Evolutionary conservation across 768 basidiomycete genomes (phyloP), one percentile per base, ranked within the genome.

Genomic region (Clitopilus hobsonii): DNA sequence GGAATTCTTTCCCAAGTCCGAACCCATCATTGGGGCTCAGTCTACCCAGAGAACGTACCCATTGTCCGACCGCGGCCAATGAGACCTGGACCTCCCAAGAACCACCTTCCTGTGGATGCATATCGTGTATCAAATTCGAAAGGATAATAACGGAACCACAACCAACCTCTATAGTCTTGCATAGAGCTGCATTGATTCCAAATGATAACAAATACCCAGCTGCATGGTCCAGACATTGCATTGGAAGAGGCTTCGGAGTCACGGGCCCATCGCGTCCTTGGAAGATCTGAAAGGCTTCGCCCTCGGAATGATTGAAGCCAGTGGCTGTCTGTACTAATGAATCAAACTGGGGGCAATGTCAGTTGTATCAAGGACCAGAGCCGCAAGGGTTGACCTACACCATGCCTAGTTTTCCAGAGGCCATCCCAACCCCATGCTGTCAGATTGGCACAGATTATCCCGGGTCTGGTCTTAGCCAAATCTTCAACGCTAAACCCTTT

Each of bases 241-340:
- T 68, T 1, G 84, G 84, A 24, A 85, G 65, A 10, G 79, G 68
- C n/a, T 38, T 53, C 18, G 52, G 52, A 6, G 10, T 25, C 18
- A 45, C 11, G 18, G n/a, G 29, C 13, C 20, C 52, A 14, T 41
- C 5, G n/a, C 41, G 41, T 10, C 65, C 67, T 2, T 54, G 55
- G 53, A 65, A 78, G 7, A 62, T 55, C 0, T 69, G 67, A 56
- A 74, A 81, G 1, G 80, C 80, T 50, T 74, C 67, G 2, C 72
- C 81, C 67, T 87, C 85, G 6, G 79, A 78, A n/a, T 69, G 61
- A 52, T 84, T 85, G 64, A 84, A 80, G 0, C 84, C 85, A 0
- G 75, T 77, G 1, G 81, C 81, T 0, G 81, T 84, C 67, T 87
- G 84, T 0, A 85, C 80, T 2, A 86, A 69, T 0, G 84, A 85